phyloP scores from a whole-genome alignment of 2,329 filamentous ascomycete genomes.

The Ceratocystiopsis brevicomis region DNA sequence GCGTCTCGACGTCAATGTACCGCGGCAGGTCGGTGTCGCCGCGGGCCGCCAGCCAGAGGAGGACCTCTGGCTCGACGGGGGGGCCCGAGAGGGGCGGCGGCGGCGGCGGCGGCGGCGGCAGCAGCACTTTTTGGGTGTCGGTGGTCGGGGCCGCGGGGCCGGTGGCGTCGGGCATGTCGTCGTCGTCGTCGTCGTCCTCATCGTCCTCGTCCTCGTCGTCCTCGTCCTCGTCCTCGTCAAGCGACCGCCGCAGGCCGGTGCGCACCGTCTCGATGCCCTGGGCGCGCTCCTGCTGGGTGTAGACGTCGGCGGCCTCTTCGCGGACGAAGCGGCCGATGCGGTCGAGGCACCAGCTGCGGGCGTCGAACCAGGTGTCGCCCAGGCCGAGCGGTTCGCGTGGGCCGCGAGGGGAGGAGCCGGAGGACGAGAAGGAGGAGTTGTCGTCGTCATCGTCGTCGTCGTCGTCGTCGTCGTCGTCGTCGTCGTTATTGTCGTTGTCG shows the following conservation, averaged over 20 bases:
- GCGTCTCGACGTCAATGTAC: constrained; percentile 22
- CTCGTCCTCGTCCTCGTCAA: constrained; percentile 33
- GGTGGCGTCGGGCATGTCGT: constrained; percentile 2
- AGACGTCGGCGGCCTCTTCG: constrained; percentile 41
- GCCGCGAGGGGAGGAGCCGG: constrained; percentile 9
- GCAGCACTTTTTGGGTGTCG: no score
- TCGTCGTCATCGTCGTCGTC: constrained; percentile 17
- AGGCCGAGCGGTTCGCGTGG: constrained; percentile 17
- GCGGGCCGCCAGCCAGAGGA: constrained; percentile 26
- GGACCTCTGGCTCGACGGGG: constrained; percentile 24
- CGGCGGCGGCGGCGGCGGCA: constrained; percentile 13
- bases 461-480: constrained; percentile 22
- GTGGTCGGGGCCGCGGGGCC: constrained; percentile 2
- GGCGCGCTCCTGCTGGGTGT: constrained; percentile 51
- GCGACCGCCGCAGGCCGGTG: constrained; percentile 44
- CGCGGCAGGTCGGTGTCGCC: constrained; percentile 26
- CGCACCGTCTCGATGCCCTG: constrained; percentile 48
- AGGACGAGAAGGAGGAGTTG: constrained; percentile 11
- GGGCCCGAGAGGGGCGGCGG: constrained; percentile 14
- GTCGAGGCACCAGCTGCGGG: constrained; percentile 14
- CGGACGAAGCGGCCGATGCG: constrained; percentile 20
- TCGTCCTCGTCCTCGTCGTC: constrained; percentile 40
- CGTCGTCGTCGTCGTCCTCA: constrained; percentile 27
- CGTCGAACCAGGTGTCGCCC: constrained; percentile 20
- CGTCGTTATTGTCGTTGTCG: constrained; percentile 14